These are phyloP conservation scores for Lentinula novae-zelandiae DNA, from an alignment of 1,284 basidiomycete species.

Conservation along the genomic window DNA sequence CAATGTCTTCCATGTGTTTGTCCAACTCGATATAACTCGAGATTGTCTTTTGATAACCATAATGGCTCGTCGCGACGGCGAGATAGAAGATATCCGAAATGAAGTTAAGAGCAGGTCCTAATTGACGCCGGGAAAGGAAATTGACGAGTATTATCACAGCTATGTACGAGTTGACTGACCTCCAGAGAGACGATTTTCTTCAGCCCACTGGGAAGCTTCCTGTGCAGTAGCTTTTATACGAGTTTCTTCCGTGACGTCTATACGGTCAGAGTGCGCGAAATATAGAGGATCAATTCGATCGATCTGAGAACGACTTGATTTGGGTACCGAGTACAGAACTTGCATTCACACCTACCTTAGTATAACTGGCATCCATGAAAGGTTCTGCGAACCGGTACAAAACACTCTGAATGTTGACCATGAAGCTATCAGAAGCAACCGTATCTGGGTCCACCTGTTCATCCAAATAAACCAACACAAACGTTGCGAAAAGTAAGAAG, in stretches of 20 bases:
- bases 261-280: slow-evolving; percentile 66
- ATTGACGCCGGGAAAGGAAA: slow-evolving; percentile 12
- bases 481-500: neutral
- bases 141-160: neutral
- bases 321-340: neutral
- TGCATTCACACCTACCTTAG: slow-evolving; percentile 57
- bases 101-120: slow-evolving; percentile 74
- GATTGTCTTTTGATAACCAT: slow-evolving; percentile 81
- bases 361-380: slow-evolving; percentile 90
- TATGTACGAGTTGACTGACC: slow-evolving; percentile 28
- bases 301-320: slow-evolving; percentile 47
- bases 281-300: slow-evolving; percentile 89
- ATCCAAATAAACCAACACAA: neutral
- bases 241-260: slow-evolving; percentile 84
- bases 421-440: slow-evolving; percentile 90
- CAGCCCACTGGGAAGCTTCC: slow-evolving; percentile 74
- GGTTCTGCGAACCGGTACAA: slow-evolving; percentile 91
- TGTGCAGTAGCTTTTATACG: slow-evolving; percentile 87
- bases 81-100: slow-evolving; percentile 96
- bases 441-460: slow-evolving; percentile 75
- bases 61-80: slow-evolving; percentile 79
- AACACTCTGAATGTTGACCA: slow-evolving; percentile 86
- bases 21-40: slow-evolving; percentile 67
- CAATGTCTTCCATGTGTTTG: slow-evolving; percentile 75
- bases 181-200: slow-evolving; percentile 40